These are phyloP conservation scores for Cercospora sp. DNA, from an alignment of 2,329 filamentous ascomycete species.

Conservation along the genomic window DNA sequence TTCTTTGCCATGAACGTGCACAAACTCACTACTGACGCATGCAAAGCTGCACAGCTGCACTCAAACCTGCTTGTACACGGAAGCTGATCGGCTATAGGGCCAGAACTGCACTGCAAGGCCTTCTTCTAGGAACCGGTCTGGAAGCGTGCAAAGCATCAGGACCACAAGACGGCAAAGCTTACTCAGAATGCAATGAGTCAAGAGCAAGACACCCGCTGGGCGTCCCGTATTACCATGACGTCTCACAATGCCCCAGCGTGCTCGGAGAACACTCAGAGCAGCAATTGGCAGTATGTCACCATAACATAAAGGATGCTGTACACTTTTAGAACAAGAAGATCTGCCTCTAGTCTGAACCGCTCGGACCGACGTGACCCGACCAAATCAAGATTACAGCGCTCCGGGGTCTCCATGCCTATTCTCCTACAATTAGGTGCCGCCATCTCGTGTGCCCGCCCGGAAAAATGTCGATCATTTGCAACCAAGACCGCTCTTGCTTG, in stretches of 20 bases:
- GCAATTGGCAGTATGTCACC: neutral
- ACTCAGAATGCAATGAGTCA: neutral
- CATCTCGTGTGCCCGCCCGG: constrained; percentile 3
- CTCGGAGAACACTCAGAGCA: neutral
- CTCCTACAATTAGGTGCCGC: neutral
- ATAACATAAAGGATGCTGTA: neutral
- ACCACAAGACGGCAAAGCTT: neutral
- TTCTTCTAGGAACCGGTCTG: neutral
- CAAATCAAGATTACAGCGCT: neutral
- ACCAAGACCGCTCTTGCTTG: neutral
- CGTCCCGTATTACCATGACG: neutral
- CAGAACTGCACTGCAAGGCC: neutral
- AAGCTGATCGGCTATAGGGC: neutral
- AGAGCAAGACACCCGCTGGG: neutral
- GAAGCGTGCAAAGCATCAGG: neutral
- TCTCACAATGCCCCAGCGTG: neutral
- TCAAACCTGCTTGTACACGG: neutral
- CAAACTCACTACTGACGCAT: neutral
- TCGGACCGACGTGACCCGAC: constrained; percentile 3
- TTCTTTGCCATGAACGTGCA: neutral
- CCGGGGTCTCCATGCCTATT: neutral
- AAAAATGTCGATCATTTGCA: constrained; percentile 11
- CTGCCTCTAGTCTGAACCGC: neutral
- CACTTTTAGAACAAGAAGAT: neutral
- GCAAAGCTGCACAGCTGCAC: neutral